Base-by-base conservation (phyloP, 495 filamentous ascomycete species). In the Talaromyces proteolyticus region DNA sequence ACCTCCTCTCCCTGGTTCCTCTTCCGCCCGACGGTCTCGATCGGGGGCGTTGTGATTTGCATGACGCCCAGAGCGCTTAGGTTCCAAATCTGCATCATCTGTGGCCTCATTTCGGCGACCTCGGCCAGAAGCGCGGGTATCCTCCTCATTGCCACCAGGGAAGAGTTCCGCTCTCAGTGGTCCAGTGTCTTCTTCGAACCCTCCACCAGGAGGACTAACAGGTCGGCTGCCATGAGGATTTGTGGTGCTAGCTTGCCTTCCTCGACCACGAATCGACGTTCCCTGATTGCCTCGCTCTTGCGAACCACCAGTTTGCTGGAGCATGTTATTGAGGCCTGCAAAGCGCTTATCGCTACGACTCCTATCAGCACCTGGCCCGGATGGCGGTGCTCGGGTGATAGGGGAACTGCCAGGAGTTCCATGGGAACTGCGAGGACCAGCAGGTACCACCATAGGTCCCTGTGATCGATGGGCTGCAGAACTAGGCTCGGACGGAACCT, bases 261-360 rank as follows among this genome's bases (percentile, higher is more conserved):
- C 70, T 44, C 70, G 56, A 14, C 69, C 70, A 14, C 72, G 69
- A 39, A 69, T 66, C 20, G 63, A 44, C 4, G 64, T 66, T 4
- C 63, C 62, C 24, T 62, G 57, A 22, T 48, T 56, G 36, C 53
- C 50, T 34, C 68, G 66, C 6, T 74, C 70, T 44, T 54, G 47
- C 26, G 63, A 53, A 16, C 62, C 53, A 12, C 60, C 62, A 21
- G 68, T 66, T 47, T 75, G 72, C 42, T 73, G 68, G 22, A 76
- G 68, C 63, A 72, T 63, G 25, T 59, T 69, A 52, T 71, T 74
- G 41, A 76, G 60, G 0, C 60, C 64, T 0, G 67, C 64, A 47
- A 76, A 73, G 11, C 70, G 65, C 49, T 73, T 74, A 49, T 74
- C 69, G 12, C 69, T 53, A 6, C 70, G 65, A 8, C 68, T 64